These are phyloP conservation scores for Karstenula rhodostoma DNA, from an alignment of 2,329 filamentous ascomycete genomes.

Conservation along the genomic window DNA sequence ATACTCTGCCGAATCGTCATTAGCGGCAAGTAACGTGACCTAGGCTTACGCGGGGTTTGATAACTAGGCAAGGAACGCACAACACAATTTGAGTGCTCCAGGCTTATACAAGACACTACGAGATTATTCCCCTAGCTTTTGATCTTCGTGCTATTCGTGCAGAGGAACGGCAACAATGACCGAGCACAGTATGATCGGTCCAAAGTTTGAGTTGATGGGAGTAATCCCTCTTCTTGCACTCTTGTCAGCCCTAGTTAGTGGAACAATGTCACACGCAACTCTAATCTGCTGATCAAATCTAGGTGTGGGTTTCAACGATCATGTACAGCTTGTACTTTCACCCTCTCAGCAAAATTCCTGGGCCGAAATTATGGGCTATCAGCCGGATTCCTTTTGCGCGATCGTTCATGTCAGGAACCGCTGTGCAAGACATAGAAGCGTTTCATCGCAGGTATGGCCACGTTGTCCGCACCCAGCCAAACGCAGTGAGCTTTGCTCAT, in stretches of 20 bases:
- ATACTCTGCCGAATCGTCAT: too few species aligned
- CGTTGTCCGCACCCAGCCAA: conserved; percentile 15
- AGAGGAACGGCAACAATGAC: not conserved
- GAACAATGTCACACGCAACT: not conserved
- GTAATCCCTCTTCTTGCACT: not conserved
- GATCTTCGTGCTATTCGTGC: not conserved
- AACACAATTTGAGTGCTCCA: too few species aligned
- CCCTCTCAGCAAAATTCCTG: conserved; percentile 16
- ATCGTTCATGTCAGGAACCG: conserved; percentile 6
- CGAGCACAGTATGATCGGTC: not conserved
- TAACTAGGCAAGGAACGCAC: too few species aligned
- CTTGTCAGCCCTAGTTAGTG: not conserved
- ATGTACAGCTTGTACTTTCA: conserved; percentile 21
- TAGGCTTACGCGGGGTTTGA: too few species aligned
- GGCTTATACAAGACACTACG: too few species aligned
- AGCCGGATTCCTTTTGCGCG: conserved; percentile 16
- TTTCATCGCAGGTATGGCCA: conserved; percentile 18
- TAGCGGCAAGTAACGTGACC: too few species aligned
- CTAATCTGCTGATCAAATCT: not conserved
- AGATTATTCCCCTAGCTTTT: not conserved
- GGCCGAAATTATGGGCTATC: conserved; percentile 15
- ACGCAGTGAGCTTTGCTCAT: conserved; percentile 19
- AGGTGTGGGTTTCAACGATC: conserved; percentile 5
- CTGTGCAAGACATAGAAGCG: conserved; percentile 10
- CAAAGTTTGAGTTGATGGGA: not conserved